Base-by-base conservation (phyloP, 116 monocot species). In the Phalaenopsis hybrid region DNA sequence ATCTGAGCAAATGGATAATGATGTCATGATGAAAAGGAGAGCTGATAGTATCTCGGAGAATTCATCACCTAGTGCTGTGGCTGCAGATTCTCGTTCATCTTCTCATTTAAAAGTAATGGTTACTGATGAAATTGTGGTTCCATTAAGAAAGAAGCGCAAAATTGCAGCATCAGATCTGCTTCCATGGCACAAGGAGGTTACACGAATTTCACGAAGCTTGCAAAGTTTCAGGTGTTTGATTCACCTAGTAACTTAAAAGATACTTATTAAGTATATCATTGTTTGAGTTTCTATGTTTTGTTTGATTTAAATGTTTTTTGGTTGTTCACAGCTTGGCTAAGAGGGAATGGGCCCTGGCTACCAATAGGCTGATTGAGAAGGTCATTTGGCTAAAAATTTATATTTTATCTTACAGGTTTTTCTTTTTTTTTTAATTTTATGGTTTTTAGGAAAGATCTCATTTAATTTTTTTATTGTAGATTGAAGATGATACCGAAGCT, bases 291-390 rank as follows among this genome's bases (percentile, higher is more conserved):
- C 37, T 31, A 23, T 80, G 23, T 77, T 50, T 77, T 37, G 33
- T 25, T 51, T 52, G 67, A 51, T 61, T 55, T 50, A 61, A 52
- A 37, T 44, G 20, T 1, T 25, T 50, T 87, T 65, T 78, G n/a
- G 57, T 52, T 81, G 20, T 34, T 82, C 61, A 69, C 84, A 90
- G 90, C 79, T 79, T 78, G 79, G 58, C 43, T 57, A 87, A 87
- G 77, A 61, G 61, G 77, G 77, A 88, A 67, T 90, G 90, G 90
- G 84, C 85, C 69, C 75, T 68, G 59, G 81, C 88, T 80, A 45
- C 85, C 75, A 90, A 90, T 78, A 85, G 85, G 59, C 73, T 88
- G 44, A 79, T 83, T 73, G 90, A 90, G 57, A 88, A 90, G 90
- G 90, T 90, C 23, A 80, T 28, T 4, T 28, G 31, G 21, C 44